Conservation (phyloP, 495 filamentous ascomycete genomes). For the Talaromyces trachyspermus region DNA sequence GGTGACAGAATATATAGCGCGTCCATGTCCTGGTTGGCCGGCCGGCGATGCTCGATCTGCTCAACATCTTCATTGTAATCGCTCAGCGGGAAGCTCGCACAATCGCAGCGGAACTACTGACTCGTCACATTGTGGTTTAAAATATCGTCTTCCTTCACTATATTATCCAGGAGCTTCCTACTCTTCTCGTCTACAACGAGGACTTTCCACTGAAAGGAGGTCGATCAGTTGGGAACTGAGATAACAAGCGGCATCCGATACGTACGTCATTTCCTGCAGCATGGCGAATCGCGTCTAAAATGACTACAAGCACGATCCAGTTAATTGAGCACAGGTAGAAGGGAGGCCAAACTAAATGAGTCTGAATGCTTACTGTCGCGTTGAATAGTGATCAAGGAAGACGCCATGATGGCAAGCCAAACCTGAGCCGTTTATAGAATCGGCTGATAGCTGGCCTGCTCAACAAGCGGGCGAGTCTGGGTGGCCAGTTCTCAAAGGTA, state of each 20-base stretch:
- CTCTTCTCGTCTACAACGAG: slow-evolving; percentile 77
- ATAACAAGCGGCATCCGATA: slow-evolving; percentile 10
- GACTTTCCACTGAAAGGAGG: slow-evolving; percentile 77
- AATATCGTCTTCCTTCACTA: slow-evolving; percentile 88
- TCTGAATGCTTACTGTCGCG: slow-evolving; percentile 37
- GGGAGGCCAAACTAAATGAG: neutral
- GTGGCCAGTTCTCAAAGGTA: too few species aligned
- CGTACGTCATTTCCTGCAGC: slow-evolving; percentile 54
- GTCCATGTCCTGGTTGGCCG: slow-evolving; percentile 77
- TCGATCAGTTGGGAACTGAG: slow-evolving; percentile 23
- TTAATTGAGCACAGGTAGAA: neutral
- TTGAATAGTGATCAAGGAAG: slow-evolving; percentile 45
- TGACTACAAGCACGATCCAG: slow-evolving; percentile 32
- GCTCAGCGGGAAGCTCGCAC: slow-evolving; percentile 5
- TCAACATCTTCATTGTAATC: slow-evolving; percentile 70
- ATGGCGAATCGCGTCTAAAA: slow-evolving; percentile 51
- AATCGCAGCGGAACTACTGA: slow-evolving; percentile 35
- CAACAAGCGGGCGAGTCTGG: neutral
- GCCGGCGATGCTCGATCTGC: slow-evolving; percentile 76
- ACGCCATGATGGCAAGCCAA: slow-evolving; percentile 35
- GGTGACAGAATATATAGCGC: slow-evolving; percentile 88
- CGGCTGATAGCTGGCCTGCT: slow-evolving; percentile 1
- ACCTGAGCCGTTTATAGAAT: neutral
- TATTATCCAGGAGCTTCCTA: slow-evolving; percentile 76
- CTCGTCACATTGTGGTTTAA: slow-evolving; percentile 92